Evolutionary conservation across 2,329 filamentous ascomycete genomes (phyloP).

Genomic region (Colletotrichum musae): DNA sequence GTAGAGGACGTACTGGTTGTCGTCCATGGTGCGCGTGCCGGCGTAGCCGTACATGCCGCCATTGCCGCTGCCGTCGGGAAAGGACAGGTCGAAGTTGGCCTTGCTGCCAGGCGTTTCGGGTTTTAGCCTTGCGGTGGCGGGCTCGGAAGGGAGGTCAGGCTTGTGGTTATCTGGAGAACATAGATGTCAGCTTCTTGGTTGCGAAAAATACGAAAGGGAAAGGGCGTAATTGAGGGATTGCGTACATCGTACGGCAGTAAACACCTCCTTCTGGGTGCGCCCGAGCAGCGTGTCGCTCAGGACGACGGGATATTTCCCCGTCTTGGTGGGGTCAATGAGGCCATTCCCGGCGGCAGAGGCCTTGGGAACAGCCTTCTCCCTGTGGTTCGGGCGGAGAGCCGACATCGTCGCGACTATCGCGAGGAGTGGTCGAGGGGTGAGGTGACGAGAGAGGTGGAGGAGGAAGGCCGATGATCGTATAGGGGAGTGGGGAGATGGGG

Average conservation of each 20-base stretch:
- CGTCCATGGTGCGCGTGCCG: conserved; percentile 70
- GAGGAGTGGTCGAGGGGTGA: background rate
- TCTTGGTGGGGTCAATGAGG: conserved; percentile 72
- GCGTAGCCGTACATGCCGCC: conserved; percentile 71
- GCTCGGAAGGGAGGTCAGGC: conserved; percentile 65
- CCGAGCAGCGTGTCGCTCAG: conserved; percentile 74
- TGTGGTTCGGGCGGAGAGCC: conserved; percentile 42
- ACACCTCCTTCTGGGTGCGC: conserved; percentile 69
- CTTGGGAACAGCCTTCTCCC: conserved; percentile 41
- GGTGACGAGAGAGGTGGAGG: background rate
- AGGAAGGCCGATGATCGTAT: conserved; percentile 29
- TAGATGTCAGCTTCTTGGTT: background rate
- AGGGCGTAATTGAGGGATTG: conserved; percentile 8
- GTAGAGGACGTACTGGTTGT: conserved; percentile 76
- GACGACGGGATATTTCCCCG: conserved; percentile 74
- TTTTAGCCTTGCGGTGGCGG: conserved; percentile 65
- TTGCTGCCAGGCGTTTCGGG: conserved; percentile 64
- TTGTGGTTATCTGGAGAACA: conserved; percentile 72
- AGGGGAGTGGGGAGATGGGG: conserved; percentile 30
- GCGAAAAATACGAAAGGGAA: background rate
- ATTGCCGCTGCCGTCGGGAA: conserved; percentile 68
- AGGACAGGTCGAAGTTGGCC: conserved; percentile 69
- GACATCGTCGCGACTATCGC: conserved; percentile 39
- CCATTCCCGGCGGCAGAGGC: conserved; percentile 44
- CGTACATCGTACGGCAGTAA: conserved; percentile 74